Evolutionary conservation across 768 basidiomycete species (phyloP).

Genomic region (Lentinus tigrinus): DNA sequence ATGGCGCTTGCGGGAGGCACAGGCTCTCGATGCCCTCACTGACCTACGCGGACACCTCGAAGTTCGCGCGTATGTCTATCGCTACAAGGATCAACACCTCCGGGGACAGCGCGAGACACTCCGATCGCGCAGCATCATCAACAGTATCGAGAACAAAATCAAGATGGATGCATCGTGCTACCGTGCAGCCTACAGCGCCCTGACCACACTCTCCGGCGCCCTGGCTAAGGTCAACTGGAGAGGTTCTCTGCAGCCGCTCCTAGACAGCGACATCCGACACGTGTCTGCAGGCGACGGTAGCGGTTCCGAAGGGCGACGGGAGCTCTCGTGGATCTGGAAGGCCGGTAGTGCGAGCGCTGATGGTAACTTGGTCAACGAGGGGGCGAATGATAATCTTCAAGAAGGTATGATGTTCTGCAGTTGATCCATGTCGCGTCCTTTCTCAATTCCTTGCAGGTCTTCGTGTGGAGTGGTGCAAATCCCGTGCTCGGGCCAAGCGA

Average conservation of each 20-base stretch:
- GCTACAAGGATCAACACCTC: neutral
- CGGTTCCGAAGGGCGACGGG: neutral
- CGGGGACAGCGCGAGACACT: neutral
- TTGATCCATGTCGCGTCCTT: neutral
- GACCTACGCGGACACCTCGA: neutral
- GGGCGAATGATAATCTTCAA: neutral
- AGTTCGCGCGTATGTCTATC: neutral
- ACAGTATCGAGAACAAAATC: neutral
- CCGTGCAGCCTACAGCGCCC: neutral
- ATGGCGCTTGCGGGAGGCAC: neutral
- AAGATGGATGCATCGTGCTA: neutral
- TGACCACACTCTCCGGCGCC: neutral
- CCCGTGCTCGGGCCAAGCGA: neutral
- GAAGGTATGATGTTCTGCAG: neutral
- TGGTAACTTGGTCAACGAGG: neutral
- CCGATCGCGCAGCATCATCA: neutral
- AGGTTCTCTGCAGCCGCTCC: neutral
- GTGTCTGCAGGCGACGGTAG: neutral
- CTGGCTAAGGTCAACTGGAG: neutral
- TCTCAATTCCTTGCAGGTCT: neutral
- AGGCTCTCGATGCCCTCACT: neutral
- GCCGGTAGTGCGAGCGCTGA: neutral
- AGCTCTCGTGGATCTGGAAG: slow-evolving; percentile 15
- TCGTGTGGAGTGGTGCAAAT: slow-evolving; percentile 13
- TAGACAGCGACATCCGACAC: neutral